Conservation (phyloP, 768 basidiomycete species). For the Boletus patriciae region DNA sequence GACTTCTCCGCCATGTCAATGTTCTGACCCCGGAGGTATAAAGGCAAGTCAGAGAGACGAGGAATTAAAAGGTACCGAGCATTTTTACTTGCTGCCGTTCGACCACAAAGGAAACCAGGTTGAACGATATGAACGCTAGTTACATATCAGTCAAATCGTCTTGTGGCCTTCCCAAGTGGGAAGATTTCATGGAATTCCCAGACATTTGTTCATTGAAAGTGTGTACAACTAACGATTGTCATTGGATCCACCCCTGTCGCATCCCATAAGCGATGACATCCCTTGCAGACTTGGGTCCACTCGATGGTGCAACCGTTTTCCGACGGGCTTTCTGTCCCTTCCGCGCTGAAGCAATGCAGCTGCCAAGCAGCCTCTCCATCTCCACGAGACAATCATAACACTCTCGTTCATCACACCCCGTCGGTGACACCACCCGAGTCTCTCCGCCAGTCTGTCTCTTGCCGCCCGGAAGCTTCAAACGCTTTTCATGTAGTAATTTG, state of each 20-base stretch:
- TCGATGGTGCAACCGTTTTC: slow-evolving; percentile 31
- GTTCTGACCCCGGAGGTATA: neutral
- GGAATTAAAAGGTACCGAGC: neutral
- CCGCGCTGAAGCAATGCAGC: slow-evolving; percentile 42
- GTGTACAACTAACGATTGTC: neutral
- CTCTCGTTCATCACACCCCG: slow-evolving; percentile 59
- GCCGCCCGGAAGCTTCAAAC: slow-evolving; percentile 54
- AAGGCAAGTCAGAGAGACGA: slow-evolving; percentile 4
- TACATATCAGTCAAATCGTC: neutral
- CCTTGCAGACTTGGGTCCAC: slow-evolving; percentile 43
- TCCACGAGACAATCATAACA: slow-evolving; percentile 71
- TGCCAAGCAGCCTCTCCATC: slow-evolving; percentile 57
- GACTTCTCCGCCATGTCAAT: slow-evolving; percentile 42
- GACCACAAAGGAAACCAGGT: neutral
- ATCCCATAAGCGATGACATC: slow-evolving; percentile 64
- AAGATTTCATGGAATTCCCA: slow-evolving; percentile 1
- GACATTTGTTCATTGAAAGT: neutral
- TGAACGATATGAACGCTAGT: neutral
- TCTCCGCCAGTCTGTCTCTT: slow-evolving; percentile 36
- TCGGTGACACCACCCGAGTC: slow-evolving; percentile 13
- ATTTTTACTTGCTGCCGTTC: slow-evolving; percentile 9
- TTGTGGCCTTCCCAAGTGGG: slow-evolving; percentile 12
- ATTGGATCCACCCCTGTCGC: slow-evolving; percentile 61
- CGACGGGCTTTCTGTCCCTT: slow-evolving; percentile 36
- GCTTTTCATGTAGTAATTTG: slow-evolving; percentile 72